Evolutionary conservation across 257 asterid genomes (phyloP).

Genomic region (Solanum megistacrolobum): DNA sequence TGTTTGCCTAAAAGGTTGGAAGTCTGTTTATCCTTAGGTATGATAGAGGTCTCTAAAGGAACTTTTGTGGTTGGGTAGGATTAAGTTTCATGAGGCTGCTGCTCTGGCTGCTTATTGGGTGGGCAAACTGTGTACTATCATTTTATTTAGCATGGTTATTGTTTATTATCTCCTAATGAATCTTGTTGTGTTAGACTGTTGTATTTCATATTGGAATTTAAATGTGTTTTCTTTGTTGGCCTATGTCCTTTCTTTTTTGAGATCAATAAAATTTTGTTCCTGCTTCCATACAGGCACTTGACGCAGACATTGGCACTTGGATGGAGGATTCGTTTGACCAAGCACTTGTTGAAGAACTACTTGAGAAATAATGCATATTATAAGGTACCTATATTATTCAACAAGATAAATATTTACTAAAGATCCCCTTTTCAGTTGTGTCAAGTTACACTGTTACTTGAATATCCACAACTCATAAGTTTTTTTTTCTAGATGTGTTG

Average conservation of each 20-base stretch:
- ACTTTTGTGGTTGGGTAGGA: background rate
- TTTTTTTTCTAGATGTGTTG: background rate
- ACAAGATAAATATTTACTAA: background rate
- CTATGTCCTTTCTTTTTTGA: background rate
- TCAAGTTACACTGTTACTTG: background rate
- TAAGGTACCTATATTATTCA: slow-evolving; percentile 41
- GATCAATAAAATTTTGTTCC: background rate
- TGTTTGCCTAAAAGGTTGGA: background rate
- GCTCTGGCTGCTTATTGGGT: background rate
- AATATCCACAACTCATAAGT: background rate
- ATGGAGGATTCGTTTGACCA: slow-evolving; percentile 96
- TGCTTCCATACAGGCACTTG: slow-evolving; percentile 50
- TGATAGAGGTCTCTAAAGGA: background rate
- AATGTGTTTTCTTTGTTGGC: background rate
- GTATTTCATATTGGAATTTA: background rate
- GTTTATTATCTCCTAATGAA: background rate
- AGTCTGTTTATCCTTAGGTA: background rate
- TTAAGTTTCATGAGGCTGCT: background rate
- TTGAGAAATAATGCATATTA: slow-evolving; percentile 83
- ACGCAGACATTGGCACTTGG: slow-evolving; percentile 91
- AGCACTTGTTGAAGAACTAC: slow-evolving; percentile 73
- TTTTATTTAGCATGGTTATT: background rate
- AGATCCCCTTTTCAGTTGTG: background rate
- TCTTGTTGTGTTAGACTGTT: background rate
- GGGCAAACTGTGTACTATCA: background rate